These are phyloP conservation scores for Endotrypanum monterogeii DNA, from an alignment of 208 protist species.

Conservation along the genomic window DNA sequence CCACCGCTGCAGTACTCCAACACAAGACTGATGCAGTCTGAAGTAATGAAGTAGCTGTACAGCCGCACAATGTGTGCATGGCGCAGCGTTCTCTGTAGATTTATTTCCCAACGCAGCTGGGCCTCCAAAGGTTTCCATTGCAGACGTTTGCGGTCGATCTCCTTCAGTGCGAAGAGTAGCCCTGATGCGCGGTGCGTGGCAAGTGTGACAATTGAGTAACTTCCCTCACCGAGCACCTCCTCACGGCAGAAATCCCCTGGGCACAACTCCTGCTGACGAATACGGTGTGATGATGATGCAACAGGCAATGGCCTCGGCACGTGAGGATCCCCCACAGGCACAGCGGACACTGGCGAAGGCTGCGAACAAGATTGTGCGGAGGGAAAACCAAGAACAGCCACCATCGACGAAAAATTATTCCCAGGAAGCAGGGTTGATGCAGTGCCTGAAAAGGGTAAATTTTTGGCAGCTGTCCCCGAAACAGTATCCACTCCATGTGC, in stretches of 20 bases:
- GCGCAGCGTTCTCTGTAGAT: constrained; percentile 79
- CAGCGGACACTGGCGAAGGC: not conserved
- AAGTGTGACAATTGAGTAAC: constrained; percentile 73
- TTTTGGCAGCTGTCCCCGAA: not conserved
- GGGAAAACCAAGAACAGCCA: not conserved
- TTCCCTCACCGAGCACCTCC: constrained; percentile 66
- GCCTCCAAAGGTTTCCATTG: constrained; percentile 32
- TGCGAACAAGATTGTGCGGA: not conserved
- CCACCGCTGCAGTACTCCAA: constrained; percentile 75
- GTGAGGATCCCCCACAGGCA: too few species aligned
- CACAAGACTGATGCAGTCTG: constrained; percentile 54
- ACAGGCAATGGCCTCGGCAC: not conserved
- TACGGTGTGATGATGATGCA: constrained; percentile 6
- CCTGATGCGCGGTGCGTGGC: constrained; percentile 65
- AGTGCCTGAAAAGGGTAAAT: not conserved
- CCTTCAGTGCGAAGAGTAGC: constrained; percentile 73
- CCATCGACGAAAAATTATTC: not conserved
- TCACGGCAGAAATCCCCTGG: constrained; percentile 63
- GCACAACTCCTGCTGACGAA: constrained; percentile 61
- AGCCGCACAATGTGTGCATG: constrained; percentile 84
- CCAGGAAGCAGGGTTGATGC: not conserved
- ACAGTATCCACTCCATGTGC: not conserved
- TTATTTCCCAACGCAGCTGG: constrained; percentile 83
- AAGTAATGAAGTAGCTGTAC: constrained; percentile 78
- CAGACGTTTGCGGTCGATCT: constrained; percentile 50